Conservation (phyloP, 768 basidiomycete species). For the Suillus lakei region DNA sequence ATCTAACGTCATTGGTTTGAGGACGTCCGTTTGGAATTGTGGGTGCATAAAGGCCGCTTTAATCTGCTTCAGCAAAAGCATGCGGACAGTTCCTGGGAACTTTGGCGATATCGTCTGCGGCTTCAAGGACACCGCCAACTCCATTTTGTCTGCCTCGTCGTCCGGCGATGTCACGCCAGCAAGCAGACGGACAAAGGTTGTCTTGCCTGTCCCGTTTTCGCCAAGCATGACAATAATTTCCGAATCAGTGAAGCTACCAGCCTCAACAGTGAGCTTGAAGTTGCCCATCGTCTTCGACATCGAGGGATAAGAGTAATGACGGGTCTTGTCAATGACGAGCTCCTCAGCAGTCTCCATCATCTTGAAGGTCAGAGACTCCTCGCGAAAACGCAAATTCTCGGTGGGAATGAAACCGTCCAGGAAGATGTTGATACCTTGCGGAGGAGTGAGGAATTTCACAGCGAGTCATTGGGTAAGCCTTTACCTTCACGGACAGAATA, state of each 20-base stretch:
- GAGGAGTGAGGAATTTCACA: constrained; percentile 8
- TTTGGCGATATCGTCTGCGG: constrained; percentile 98
- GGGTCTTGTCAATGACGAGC: constrained; percentile 81
- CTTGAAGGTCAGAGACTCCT: constrained; percentile 95
- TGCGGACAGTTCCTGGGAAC: constrained; percentile 96
- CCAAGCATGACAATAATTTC: constrained; percentile 99
- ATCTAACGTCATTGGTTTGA: constrained; percentile 97
- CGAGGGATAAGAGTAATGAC: constrained; percentile 87
- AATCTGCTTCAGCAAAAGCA: constrained; percentile 93
- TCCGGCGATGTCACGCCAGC: constrained; percentile 90
- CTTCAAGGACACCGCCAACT: constrained; percentile 90
- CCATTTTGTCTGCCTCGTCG: constrained; percentile 78
- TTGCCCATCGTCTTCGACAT: constrained; percentile 97
- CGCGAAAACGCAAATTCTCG: constrained; percentile 96
- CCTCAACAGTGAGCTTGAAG: constrained; percentile 95
- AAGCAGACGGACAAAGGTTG: constrained; percentile 94
- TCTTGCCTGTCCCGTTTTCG: constrained; percentile 99
- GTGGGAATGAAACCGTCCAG: constrained; percentile 98
- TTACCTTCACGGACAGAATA: constrained; percentile 95
- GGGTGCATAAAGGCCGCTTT: constrained; percentile 97
- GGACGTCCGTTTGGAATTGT: constrained; percentile 98
- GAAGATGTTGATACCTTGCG: constrained; percentile 96
- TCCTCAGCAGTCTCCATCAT: constrained; percentile 98
- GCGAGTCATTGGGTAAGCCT: constrained; percentile 19
- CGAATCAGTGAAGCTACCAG: constrained; percentile 94